These are phyloP conservation scores for Byssochlamys sp. DNA, from an alignment of 2,329 filamentous ascomycete genomes.

Conservation along the genomic window DNA sequence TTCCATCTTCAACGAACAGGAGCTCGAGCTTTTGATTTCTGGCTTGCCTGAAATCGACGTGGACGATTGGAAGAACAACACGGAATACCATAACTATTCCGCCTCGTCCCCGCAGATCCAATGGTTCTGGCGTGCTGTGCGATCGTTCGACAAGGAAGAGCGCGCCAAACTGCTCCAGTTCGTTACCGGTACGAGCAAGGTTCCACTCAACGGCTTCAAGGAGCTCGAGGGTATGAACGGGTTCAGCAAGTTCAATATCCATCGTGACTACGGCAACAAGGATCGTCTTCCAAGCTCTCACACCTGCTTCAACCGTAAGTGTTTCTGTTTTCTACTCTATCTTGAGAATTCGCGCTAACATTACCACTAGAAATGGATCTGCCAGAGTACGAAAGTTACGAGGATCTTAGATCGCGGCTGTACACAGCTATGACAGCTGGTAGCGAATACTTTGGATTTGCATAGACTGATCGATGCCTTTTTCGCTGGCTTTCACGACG, in stretches of 20 bases:
- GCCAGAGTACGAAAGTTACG: constrained; percentile 95
- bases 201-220: constrained; percentile 96
- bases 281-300: constrained; percentile 91
- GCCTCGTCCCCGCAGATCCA: constrained; percentile 92
- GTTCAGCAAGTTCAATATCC: constrained; percentile 95
- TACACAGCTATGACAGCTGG: constrained; percentile 96
- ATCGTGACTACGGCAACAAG: constrained; percentile 94
- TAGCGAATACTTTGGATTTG: constrained; percentile 95
- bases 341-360: constrained; percentile 24
- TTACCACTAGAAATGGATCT: constrained; percentile 72
- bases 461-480: constrained; percentile 44
- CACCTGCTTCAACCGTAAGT: constrained; percentile 98
- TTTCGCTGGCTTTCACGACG: constrained; percentile 4
- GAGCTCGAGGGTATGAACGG: constrained; percentile 99
- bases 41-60: constrained; percentile 94
- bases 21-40: constrained; percentile 90
- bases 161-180: constrained; percentile 94
- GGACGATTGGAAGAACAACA: constrained; percentile 98
- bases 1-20: constrained; percentile 96
- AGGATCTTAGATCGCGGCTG: constrained; percentile 73
- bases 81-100: constrained; percentile 96
- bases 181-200: constrained; percentile 95
- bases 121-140: constrained; percentile 98
- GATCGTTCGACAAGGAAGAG: constrained; percentile 98
- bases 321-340: constrained; percentile 1